phyloP scores from a whole-genome alignment of 768 basidiomycete genomes.

The Serendipita sp. region DNA sequence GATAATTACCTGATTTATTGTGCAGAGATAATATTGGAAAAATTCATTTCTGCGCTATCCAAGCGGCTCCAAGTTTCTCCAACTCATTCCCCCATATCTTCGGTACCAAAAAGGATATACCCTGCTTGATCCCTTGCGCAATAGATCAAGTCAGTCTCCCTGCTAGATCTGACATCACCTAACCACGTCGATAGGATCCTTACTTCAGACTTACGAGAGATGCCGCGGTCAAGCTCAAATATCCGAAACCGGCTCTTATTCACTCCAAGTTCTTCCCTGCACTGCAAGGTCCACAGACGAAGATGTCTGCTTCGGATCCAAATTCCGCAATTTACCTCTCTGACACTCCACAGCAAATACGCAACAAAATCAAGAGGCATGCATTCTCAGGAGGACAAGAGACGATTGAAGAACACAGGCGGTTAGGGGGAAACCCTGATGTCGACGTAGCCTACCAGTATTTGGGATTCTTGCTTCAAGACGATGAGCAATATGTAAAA shows the following conservation, averaged over 20 bases:
- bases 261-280: slow-evolving; percentile 98
- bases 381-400: slow-evolving; percentile 93
- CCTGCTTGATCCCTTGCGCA: slow-evolving; percentile 91
- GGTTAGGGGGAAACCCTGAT: slow-evolving; percentile 77
- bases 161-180: slow-evolving; percentile 8
- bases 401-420: slow-evolving; percentile 88
- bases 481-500: slow-evolving; percentile 70
- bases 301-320: slow-evolving; percentile 94
- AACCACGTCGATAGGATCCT: slow-evolving; percentile 32
- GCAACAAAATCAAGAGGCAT: slow-evolving; percentile 92
- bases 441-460: slow-evolving; percentile 96
- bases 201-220: slow-evolving; percentile 98
- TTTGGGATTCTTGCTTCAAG: slow-evolving; percentile 85
- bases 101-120: slow-evolving; percentile 62
- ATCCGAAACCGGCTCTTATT: slow-evolving; percentile 82
- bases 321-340: slow-evolving; percentile 95
- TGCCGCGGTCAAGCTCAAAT: slow-evolving; percentile 83
- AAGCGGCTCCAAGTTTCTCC: slow-evolving; percentile 92
- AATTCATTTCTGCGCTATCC: slow-evolving; percentile 88
- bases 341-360: slow-evolving; percentile 82
- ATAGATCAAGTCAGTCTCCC: slow-evolving; percentile 55
- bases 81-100: slow-evolving; percentile 99
- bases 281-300: slow-evolving; percentile 91
- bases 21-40: slow-evolving; percentile 93
- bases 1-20: background rate